Conservation (phyloP, 129 eudicot species). For the carrot (Daucus carota) region DNA sequence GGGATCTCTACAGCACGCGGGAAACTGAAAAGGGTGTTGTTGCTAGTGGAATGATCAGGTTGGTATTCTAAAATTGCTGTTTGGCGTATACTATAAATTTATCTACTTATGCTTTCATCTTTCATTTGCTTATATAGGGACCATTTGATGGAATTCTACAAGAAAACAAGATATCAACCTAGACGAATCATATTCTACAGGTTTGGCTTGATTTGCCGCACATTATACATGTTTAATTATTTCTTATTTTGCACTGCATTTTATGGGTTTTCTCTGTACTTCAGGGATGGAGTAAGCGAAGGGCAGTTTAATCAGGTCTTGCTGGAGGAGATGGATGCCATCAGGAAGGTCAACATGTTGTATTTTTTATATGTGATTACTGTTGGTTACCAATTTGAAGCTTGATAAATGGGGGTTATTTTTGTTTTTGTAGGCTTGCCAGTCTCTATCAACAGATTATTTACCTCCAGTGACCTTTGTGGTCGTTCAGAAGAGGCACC, state of each 20-base stretch:
- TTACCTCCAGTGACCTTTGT: slow-evolving; percentile 67
- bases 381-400: not conserved
- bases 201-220: slow-evolving; percentile 13
- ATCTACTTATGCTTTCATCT: not conserved
- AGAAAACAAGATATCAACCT: slow-evolving; percentile 36
- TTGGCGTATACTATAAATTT: not conserved
- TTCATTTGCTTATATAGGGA: slow-evolving; percentile 39
- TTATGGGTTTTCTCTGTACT: not conserved
- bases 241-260: not conserved
- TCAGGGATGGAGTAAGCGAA: slow-evolving; percentile 92
- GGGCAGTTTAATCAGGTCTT: slow-evolving; percentile 73
- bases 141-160: slow-evolving; percentile 20
- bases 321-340: slow-evolving; percentile 54
- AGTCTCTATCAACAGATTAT: slow-evolving; percentile 50
- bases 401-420: not conserved
- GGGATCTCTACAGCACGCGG: slow-evolving; percentile 35
- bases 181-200: slow-evolving; percentile 61
- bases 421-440: slow-evolving; percentile 51
- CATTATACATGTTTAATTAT: not conserved
- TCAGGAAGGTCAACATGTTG: slow-evolving; percentile 42
- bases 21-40: slow-evolving; percentile 32
- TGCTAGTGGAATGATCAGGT: slow-evolving; percentile 71
- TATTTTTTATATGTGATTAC: not conserved
- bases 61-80: not conserved
- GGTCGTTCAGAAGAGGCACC: slow-evolving; percentile 89